These are phyloP conservation scores for Colletotrichum sojae DNA, from an alignment of 2,329 filamentous ascomycete genomes.

Conservation along the genomic window DNA sequence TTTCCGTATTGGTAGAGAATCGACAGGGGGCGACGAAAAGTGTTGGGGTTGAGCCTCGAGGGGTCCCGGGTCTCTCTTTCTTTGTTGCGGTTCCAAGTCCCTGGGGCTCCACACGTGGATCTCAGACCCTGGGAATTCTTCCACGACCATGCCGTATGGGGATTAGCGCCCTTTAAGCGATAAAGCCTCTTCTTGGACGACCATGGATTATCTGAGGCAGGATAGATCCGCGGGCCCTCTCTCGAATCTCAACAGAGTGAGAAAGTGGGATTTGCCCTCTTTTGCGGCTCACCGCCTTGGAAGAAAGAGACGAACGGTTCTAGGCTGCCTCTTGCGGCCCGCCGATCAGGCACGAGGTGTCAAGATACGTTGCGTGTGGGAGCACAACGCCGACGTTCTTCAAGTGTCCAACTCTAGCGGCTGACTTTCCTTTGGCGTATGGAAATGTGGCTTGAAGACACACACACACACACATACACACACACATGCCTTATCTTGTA, in stretches of 20 bases:
- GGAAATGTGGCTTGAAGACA: not conserved
- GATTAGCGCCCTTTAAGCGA: constrained; percentile 32
- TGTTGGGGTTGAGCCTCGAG: constrained; percentile 36
- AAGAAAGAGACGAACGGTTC: not conserved
- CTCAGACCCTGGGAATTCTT: constrained; percentile 27
- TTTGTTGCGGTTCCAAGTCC: constrained; percentile 16
- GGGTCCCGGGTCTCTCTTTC: too few species aligned
- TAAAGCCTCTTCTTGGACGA: constrained; percentile 17
- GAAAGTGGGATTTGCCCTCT: not conserved
- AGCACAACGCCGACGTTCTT: not conserved
- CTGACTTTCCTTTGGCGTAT: too few species aligned
- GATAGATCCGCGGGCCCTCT: constrained; percentile 21
- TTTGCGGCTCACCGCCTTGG: constrained; percentile 28
- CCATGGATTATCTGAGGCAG: constrained; percentile 11
- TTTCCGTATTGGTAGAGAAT: constrained; percentile 15
- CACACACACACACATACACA: not conserved
- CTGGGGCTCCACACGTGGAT: constrained; percentile 28
- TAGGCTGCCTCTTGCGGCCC: constrained; percentile 21
- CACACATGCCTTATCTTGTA: not conserved
- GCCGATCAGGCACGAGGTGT: too few species aligned
- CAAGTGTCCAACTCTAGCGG: too few species aligned
- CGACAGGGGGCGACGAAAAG: constrained; percentile 31
- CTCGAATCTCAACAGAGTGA: constrained; percentile 33
- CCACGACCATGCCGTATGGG: not conserved
- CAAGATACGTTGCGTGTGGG: constrained; percentile 3